Evolutionary conservation across 2,329 filamentous ascomycete species (phyloP), one percentile per base, ranked within the genome.

Genomic region (Arthrinium phaeospermum): DNA sequence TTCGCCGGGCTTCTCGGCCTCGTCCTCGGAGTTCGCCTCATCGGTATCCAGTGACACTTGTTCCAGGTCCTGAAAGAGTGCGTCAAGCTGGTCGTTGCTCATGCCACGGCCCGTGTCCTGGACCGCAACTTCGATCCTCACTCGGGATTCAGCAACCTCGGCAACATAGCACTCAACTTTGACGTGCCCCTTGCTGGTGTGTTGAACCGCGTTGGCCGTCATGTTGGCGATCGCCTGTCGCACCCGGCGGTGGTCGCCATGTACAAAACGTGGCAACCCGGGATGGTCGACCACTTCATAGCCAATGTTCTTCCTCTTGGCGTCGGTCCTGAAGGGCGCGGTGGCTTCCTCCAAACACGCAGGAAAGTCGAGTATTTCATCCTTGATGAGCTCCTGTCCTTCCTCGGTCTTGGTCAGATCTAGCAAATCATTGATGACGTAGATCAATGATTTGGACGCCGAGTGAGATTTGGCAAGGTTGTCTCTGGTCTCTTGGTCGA

Each of bases 391-490:
- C 1, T 91, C 88, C 68, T 92, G 91, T 0, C 95, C 94, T 80
- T 95, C 93, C 80, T 97, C 95, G 0, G 93, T 93, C 78, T 97
- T 96, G 0, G 95, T 97, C 44, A 98, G 85, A 79, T 98, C 95
- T 0, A 98, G 86, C 1, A 98, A 86, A 79, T 98, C 95, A 75
- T 98, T 98, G 83, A 98, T 98, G 13, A 97, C 94, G 79, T 97
- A 97, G 5, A 98, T 96, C 37, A 98, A 84, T 0, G 94, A 97
- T 78, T 97, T 97, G 0, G 95, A 98, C 4, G 95, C 95, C 0
- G 94, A 97, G 79, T 98, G 94, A 0, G 95, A 97, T 76, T 91
- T 92, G 0, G 92, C 88, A 7, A 98, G 84, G 73, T 96, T 97
- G 6, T 98, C 95, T 27, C 95, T 87, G 0, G 94, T 97, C 78